Evolutionary conservation across 2,329 filamentous ascomycete species (phyloP), one percentile per base, ranked within the genome.

Genomic region (Arthrobotrys entomopaga): DNA sequence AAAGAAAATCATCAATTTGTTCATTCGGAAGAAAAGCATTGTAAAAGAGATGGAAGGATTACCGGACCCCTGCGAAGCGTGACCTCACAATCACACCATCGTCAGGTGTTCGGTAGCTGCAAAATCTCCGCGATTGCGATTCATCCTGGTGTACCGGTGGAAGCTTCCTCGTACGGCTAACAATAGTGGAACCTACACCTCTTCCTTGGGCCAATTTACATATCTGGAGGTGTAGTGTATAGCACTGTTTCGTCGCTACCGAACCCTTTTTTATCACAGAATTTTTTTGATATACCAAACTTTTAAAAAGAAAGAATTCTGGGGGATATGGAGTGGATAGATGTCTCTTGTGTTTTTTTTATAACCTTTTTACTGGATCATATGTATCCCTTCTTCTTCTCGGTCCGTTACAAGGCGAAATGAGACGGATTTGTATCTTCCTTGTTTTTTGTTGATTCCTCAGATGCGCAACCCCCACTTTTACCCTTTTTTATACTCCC

Each of bases 111-210:
- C 29, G 34, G 15, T 10, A 43, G 16, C 24, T 48, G 19, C 26
- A 22, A 43, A 11, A 3, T 49, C 42, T 57, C 70, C 15, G 52
- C 63, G n/a, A 64, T 64, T 38, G 16, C 50, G 34, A 49, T 64
- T 46, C 63, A 63, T 52, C 63, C 63, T 57, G 52, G 57, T 15
- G 34, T 67, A 38, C 57, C 57, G 40, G 57, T 66, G 22, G 70
- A 74, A 64, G 63, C 57, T 50, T 67, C 64, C 42, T 43, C 70
- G 64, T 74, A 74, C 57, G 70, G 70, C 70, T 74, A 74, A 67
- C 70, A 74, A 74, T 74, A 57, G 70, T 74, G 70, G 70, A 67
- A 74, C 70, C 70, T 74, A 67, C 59, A 63, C 52, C 52, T 59
- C 46, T 50, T 52, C 34, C 50, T 34, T 34, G 19, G 20, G 19